Conservation (phyloP, 495 filamentous ascomycete genomes). For the Aspergillus indologenus region DNA sequence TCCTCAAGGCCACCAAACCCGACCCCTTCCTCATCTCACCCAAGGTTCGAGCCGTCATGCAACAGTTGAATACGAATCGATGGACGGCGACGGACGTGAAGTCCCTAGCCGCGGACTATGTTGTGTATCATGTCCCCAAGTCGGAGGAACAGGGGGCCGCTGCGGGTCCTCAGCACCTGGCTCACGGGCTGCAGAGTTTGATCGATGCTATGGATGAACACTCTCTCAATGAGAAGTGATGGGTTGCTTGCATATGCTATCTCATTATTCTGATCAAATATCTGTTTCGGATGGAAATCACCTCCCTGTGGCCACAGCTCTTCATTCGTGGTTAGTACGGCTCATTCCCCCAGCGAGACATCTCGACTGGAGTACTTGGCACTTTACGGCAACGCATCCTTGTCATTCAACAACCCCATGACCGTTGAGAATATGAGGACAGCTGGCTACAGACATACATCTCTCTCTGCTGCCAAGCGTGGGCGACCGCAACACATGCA, state of each 20-base stretch:
- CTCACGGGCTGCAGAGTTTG: conserved; percentile 14
- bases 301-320: too few relatives aligned
- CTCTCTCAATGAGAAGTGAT: neutral
- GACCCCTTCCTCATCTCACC: conserved; percentile 17
- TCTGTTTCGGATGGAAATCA: too few relatives aligned
- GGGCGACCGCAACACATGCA: too few relatives aligned
- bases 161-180: neutral
- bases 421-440: too few relatives aligned
- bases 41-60: conserved; percentile 20
- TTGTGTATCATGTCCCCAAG: conserved; percentile 21
- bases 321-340: too few relatives aligned
- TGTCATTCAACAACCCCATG: too few relatives aligned
- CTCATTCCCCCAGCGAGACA: too few relatives aligned
- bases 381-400: too few relatives aligned
- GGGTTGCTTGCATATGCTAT: neutral
- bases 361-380: too few relatives aligned
- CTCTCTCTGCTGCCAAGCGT: too few relatives aligned
- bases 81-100: conserved; percentile 23
- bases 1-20: conserved; percentile 17
- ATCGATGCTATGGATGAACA: conserved; percentile 10
- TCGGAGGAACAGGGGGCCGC: neutral
- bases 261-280: too few relatives aligned
- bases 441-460: too few relatives aligned
- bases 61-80: conserved; percentile 15
- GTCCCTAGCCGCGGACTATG: conserved; percentile 25